Evolutionary conservation across 768 basidiomycete species (phyloP).

Genomic region (Hemileccinum rubropunctum): DNA sequence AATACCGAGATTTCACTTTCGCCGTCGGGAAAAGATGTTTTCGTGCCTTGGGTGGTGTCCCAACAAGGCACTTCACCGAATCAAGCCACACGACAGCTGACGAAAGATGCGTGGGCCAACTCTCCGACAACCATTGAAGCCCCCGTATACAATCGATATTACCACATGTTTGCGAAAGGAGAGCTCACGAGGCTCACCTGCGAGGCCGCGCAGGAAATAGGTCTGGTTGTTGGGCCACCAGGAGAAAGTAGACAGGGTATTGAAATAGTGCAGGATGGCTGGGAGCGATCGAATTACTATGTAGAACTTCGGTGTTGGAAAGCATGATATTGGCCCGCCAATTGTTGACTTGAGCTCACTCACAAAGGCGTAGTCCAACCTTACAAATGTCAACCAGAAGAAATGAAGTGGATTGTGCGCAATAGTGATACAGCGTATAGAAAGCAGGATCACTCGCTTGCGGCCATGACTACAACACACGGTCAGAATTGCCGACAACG

Average conservation of each 20-base stretch:
- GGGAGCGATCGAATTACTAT: conserved; percentile 90
- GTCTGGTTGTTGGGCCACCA: conserved; percentile 47
- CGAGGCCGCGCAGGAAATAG: conserved; percentile 60
- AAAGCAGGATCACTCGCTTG: conserved; percentile 67
- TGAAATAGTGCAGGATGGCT: conserved; percentile 69
- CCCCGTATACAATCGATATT: conserved; percentile 80
- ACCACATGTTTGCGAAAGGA: conserved; percentile 89
- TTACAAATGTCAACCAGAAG: conserved; percentile 5
- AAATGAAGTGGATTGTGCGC: conserved; percentile 22
- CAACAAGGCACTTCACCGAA: conserved; percentile 27
- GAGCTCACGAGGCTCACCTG: conserved; percentile 66
- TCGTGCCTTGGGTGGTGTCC: conserved; percentile 83
- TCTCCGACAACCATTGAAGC: conserved; percentile 3
- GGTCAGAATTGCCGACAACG: conserved; percentile 10
- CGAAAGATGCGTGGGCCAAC: background rate
- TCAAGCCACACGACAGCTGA: conserved; percentile 10
- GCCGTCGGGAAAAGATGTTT: conserved; percentile 68
- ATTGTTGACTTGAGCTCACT: background rate
- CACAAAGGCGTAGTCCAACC: background rate
- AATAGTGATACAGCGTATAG: conserved; percentile 32
- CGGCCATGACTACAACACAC: conserved; percentile 78
- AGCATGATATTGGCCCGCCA: conserved; percentile 21
- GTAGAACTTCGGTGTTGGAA: conserved; percentile 71
- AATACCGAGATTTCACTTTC: background rate
- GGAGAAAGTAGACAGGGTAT: conserved; percentile 41